phyloP scores from a whole-genome alignment of 1,284 basidiomycete species.

The Austroboletus niveus region DNA sequence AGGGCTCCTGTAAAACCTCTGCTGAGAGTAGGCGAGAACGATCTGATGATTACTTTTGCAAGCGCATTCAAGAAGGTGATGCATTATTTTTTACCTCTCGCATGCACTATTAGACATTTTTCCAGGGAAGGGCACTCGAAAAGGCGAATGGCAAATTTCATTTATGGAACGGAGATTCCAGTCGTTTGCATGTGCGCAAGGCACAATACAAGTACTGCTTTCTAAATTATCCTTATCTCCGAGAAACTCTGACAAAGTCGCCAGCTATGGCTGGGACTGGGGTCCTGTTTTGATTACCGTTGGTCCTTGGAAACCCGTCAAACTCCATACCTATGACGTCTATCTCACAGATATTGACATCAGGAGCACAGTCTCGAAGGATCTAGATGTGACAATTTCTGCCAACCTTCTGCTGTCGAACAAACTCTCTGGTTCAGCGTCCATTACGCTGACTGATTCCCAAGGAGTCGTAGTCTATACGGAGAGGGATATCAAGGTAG shows the following conservation, averaged over 20 bases:
- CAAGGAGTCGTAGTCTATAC: constrained; percentile 44
- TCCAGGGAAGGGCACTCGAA: constrained; percentile 64
- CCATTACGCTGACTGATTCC: constrained; percentile 48
- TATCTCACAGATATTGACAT: constrained; percentile 66
- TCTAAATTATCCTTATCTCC: background rate
- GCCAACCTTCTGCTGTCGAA: constrained; percentile 46
- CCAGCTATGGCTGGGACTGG: constrained; percentile 85
- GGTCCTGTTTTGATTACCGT: constrained; percentile 76
- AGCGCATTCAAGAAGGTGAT: constrained; percentile 73
- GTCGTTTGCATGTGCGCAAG: constrained; percentile 83
- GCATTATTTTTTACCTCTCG: background rate
- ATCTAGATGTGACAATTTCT: constrained; percentile 48
- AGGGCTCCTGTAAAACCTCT: constrained; percentile 55
- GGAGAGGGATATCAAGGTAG: constrained; percentile 38
- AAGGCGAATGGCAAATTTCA: constrained; percentile 56
- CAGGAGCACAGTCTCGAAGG: constrained; percentile 51
- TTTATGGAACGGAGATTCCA: constrained; percentile 87
- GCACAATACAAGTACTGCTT: constrained; percentile 76
- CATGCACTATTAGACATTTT: constrained; percentile 1
- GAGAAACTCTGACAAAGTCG: constrained; percentile 4
- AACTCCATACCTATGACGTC: constrained; percentile 62
- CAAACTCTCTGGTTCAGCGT: constrained; percentile 36
- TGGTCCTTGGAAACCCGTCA: constrained; percentile 79
- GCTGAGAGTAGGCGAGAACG: constrained; percentile 61
- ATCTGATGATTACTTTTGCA: constrained; percentile 67